Evolutionary conservation across 2,329 filamentous ascomycete genomes (phyloP).

Genomic region (Fragosphaeria purpurea): DNA sequence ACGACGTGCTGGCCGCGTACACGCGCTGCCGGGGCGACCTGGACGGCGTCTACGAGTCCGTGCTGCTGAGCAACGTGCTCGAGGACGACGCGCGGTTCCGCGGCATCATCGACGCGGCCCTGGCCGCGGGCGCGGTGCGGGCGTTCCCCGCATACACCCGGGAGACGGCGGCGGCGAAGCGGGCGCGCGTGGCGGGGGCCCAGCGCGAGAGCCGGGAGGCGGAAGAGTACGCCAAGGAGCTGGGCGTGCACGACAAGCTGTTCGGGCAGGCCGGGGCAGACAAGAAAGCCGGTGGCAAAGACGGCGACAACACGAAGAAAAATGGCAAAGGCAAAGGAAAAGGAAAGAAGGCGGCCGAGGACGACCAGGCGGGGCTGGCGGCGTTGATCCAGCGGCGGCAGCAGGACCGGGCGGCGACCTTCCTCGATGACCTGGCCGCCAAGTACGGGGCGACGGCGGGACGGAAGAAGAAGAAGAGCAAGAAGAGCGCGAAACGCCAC

Average conservation of each 20-base stretch:
- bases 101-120: conserved; percentile 69
- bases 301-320: conserved; percentile 9
- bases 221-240: conserved; percentile 61
- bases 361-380: conserved; percentile 10
- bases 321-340: conserved; percentile 24
- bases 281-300: conserved; percentile 31
- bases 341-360: conserved; percentile 11
- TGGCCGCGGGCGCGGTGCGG: conserved; percentile 57
- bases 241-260: conserved; percentile 63
- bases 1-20: conserved; percentile 69
- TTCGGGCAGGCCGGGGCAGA: conserved; percentile 40
- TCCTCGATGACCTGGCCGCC: conserved; percentile 64
- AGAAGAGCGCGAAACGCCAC: conserved; percentile 27
- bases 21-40: conserved; percentile 63
- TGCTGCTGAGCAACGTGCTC: conserved; percentile 79
- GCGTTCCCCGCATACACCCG: conserved; percentile 59
- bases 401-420: conserved; percentile 47
- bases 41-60: conserved; percentile 63
- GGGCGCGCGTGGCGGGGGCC: conserved; percentile 50
- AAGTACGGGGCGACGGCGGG: conserved; percentile 52
- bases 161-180: conserved; percentile 57
- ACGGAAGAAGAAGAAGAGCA: conserved; percentile 43
- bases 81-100: conserved; percentile 83
- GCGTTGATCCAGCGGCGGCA: conserved; percentile 67
- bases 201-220: conserved; percentile 62